Evolutionary conservation across 305 asterid species (phyloP).

Genomic region (Solanum hybrid): DNA sequence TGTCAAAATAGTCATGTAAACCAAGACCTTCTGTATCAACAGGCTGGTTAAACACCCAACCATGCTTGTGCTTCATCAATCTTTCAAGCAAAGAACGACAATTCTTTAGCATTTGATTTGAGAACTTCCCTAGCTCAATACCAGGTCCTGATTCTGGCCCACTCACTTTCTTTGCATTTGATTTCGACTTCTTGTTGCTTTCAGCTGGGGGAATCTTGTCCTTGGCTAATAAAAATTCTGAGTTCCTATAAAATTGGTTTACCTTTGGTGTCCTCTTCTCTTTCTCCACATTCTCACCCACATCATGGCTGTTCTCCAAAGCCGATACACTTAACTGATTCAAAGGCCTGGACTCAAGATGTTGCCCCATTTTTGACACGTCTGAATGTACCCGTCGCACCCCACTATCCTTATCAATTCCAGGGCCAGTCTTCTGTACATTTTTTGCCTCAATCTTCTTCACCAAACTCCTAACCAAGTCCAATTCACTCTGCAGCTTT

Average conservation of each 20-base stretch:
- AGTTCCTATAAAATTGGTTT: slow-evolving; percentile 48
- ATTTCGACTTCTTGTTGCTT: slow-evolving; percentile 53
- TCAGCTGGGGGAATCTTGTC: slow-evolving; percentile 54
- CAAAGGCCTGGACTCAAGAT: slow-evolving; percentile 37
- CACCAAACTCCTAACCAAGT: slow-evolving; percentile 52
- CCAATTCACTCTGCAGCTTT: slow-evolving; percentile 69
- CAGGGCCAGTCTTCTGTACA: slow-evolving; percentile 26
- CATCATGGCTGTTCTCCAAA: slow-evolving; percentile 35
- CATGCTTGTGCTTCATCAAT: slow-evolving; percentile 64
- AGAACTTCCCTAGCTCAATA: slow-evolving; percentile 23
- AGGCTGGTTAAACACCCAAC: slow-evolving; percentile 62
- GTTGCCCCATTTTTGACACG: slow-evolving; percentile 20
- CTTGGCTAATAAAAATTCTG: slow-evolving; percentile 60
- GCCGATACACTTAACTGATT: slow-evolving; percentile 48
- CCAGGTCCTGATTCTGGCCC: slow-evolving; percentile 22
- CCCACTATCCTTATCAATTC: slow-evolving; percentile 20
- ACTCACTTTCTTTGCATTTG: slow-evolving; percentile 36
- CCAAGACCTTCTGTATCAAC: slow-evolving; percentile 59
- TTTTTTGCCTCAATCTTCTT: slow-evolving; percentile 55
- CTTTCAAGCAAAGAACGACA: slow-evolving; percentile 46
- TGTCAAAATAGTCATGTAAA: slow-evolving; percentile 58
- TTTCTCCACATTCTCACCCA: slow-evolving; percentile 36
- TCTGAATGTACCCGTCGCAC: slow-evolving; percentile 14
- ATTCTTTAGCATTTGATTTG: slow-evolving; percentile 42
- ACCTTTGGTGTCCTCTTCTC: slow-evolving; percentile 74